Evolutionary conservation across 148 eudicot species (phyloP).

Genomic region (Heliamphora exappendiculata): DNA sequence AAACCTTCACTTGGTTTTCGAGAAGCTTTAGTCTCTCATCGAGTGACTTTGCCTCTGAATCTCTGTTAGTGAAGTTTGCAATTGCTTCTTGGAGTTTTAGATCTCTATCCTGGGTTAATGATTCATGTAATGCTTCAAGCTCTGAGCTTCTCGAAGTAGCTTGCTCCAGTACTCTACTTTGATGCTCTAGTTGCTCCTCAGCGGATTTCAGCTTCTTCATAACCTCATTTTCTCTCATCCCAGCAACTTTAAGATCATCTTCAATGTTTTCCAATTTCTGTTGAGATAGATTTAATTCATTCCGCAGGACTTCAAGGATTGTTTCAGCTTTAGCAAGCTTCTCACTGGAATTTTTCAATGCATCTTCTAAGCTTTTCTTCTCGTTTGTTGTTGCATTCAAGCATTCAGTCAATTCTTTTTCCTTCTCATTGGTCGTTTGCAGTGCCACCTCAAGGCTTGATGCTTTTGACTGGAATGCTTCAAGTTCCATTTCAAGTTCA

Average conservation of each 20-base stretch:
- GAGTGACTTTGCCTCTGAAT: slow-evolving; percentile 52
- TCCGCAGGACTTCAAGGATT: slow-evolving; percentile 41
- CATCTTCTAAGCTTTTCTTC: slow-evolving; percentile 47
- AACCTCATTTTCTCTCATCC: slow-evolving; percentile 47
- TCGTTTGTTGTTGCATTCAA: slow-evolving; percentile 43
- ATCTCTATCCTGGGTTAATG: slow-evolving; percentile 44
- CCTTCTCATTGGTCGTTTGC: slow-evolving; percentile 45
- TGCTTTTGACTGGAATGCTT: slow-evolving; percentile 43
- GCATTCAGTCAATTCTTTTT: slow-evolving; percentile 36
- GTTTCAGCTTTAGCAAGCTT: slow-evolving; percentile 57
- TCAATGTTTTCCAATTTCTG: slow-evolving; percentile 51
- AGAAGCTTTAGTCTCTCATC: slow-evolving; percentile 44
- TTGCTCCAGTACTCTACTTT: slow-evolving; percentile 42
- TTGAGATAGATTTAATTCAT: slow-evolving; percentile 45
- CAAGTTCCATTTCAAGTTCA: slow-evolving; percentile 44
- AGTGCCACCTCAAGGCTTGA: slow-evolving; percentile 46
- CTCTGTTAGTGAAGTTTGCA: slow-evolving; percentile 36
- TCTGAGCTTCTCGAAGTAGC: slow-evolving; percentile 40
- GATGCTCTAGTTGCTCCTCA: slow-evolving; percentile 53
- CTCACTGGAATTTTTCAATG: slow-evolving; percentile 34
- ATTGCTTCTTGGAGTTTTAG: slow-evolving; percentile 58
- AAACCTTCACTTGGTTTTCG: slow-evolving; percentile 46
- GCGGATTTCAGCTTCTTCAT: slow-evolving; percentile 57
- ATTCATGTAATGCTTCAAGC: slow-evolving; percentile 50
- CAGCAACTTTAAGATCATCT: slow-evolving; percentile 53